A percentile compares a stretch with the other conserved stretches of the same genome.
phyloP scores from a whole-genome alignment of 2,329 filamentous ascomycete genomes.

The Xylaria sp. region DNA sequence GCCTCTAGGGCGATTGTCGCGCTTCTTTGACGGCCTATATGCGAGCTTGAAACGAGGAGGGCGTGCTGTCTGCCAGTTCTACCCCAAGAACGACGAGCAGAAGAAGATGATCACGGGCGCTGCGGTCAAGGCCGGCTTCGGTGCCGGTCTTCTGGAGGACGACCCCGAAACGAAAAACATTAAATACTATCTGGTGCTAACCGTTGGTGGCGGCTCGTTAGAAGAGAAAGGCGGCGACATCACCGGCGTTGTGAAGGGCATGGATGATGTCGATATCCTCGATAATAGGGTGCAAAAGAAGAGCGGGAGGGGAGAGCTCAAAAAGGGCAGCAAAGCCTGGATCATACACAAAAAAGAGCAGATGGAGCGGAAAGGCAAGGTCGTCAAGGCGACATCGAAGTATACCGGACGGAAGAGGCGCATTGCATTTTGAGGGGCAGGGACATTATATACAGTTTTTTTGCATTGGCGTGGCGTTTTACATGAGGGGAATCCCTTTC shows the following conservation, averaged over 20 bases:
- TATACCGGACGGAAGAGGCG: slow-evolving; percentile 93
- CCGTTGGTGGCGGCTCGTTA: slow-evolving; percentile 74
- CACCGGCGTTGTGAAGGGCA: slow-evolving; percentile 86
- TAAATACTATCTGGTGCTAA: slow-evolving; percentile 96
- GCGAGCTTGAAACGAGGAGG: slow-evolving; percentile 84
- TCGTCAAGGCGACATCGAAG: slow-evolving; percentile 91
- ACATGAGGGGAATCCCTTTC: slow-evolving; percentile 10
- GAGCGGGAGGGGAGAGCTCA: slow-evolving; percentile 63
- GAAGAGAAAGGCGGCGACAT: slow-evolving; percentile 77
- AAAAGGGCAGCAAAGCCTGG: slow-evolving; percentile 88
- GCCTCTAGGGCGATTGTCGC: slow-evolving; percentile 77
- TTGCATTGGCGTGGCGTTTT: slow-evolving; percentile 47
- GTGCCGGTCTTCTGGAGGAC: slow-evolving; percentile 93
- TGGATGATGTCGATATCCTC: slow-evolving; percentile 87
- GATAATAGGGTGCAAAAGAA: slow-evolving; percentile 70
- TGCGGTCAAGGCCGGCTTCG: slow-evolving; percentile 93
- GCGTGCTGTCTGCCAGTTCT: slow-evolving; percentile 95
- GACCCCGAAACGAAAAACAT: slow-evolving; percentile 96
- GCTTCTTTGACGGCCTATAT: slow-evolving; percentile 96
- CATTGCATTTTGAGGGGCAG: slow-evolving; percentile 70
- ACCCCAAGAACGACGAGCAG: slow-evolving; percentile 94
- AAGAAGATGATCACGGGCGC: slow-evolving; percentile 91
- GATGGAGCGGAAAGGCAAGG: slow-evolving; percentile 93
- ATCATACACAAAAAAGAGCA: slow-evolving; percentile 90
- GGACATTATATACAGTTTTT: slow-evolving; percentile 35